Evolutionary conservation across 352 stramenopile species (phyloP), one percentile per base, ranked within the genome.

Genomic region (Globisporangium orthogonon): DNA sequence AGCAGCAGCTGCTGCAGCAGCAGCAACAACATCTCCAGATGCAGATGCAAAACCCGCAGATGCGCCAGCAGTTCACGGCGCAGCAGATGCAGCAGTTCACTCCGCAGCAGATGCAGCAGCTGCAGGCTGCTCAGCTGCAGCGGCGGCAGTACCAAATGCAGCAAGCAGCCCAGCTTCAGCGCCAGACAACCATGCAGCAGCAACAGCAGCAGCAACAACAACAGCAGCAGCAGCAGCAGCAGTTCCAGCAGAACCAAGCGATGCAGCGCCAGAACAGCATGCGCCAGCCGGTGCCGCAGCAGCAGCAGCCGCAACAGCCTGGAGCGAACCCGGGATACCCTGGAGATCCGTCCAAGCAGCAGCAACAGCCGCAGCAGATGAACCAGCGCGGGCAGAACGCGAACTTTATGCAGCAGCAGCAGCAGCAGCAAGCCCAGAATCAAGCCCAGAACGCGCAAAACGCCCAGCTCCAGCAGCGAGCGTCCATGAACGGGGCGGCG

Each of bases 21-120:
- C 82, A 91, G 60, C 80, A 91, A 59, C 78, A 89, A 18, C 88
- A 78, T 7, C 78, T 76, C 9, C 79, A 94, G 63, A 65, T 86
- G 61, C 76, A 88, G 60, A 74, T 87, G 60, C 77, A 88, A 44
- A 78, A 86, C 52, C 54, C 82, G 66, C 82, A 94, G 44, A 61
- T 90, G 60, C 23, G 18, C 46, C 80, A 91, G 63, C 83, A 91
- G 60, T 87, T 85, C 37, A 70, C 48, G n/a, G 14, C 28, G 74
- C 62, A 64, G 33, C 66, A 73, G 31, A 54, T 60, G 46, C 58
- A 69, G 47, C 67, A 74, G 18, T 61, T 91, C 23, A 89, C 81
- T 4, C 81, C 77, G 9, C 80, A 94, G 63, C 83, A 94, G 46
- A 62, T 91, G 61, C 81, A 91, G 63, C 83, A 91, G 60, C 86